Base-by-base conservation (phyloP, 768 basidiomycete species). In the Cubamyces lactineus region DNA sequence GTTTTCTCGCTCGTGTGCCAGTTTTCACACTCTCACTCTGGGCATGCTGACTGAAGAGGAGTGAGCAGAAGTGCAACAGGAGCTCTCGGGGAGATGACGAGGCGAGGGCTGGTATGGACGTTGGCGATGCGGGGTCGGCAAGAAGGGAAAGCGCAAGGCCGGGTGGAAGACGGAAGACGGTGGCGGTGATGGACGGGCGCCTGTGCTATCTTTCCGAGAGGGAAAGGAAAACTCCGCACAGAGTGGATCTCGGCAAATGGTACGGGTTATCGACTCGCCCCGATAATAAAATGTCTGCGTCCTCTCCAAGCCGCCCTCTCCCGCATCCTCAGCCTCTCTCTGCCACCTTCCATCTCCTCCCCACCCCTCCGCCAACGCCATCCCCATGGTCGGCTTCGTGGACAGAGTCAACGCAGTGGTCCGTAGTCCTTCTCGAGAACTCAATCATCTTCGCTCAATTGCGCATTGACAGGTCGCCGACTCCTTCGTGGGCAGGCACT, bases 401-500 rank as follows among this genome's bases (percentile, higher is more conserved):
- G 65, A 70, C 63, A 68, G 65, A 55, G n/a, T 70, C 24, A 70
- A 70, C 52, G 69, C 69, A 40, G 49, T 45, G 56, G 69, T 70
- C 38, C 21, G 67, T 61, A 49, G 28, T 40, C 28, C 5, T n/a
- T 21, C 5, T 16, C 13, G 0, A 21, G 2, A 7, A n/a, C 28
- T 16, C 53, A 6, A 39, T 17, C 15, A 5, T 21, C 21, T 56
- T 34, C 34, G 6, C 34, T 34, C 34, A 11, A 34, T 42, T 6
- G 21, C 30, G 40, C 24, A 28, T 28, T 19, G 21, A 13, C 55
- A 73, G 72, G 72, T 74, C 40, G 73, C 74, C 16, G 59, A 69
- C 59, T 75, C 74, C 30, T 56, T 65, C 49, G 67, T 74, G 19
- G 75, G 75, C 5, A 69, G 72, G 42, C 71, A 72, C 70, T 75